These are phyloP conservation scores for Termitomyces heimii DNA, from an alignment of 768 basidiomycete genomes.

Conservation along the genomic window DNA sequence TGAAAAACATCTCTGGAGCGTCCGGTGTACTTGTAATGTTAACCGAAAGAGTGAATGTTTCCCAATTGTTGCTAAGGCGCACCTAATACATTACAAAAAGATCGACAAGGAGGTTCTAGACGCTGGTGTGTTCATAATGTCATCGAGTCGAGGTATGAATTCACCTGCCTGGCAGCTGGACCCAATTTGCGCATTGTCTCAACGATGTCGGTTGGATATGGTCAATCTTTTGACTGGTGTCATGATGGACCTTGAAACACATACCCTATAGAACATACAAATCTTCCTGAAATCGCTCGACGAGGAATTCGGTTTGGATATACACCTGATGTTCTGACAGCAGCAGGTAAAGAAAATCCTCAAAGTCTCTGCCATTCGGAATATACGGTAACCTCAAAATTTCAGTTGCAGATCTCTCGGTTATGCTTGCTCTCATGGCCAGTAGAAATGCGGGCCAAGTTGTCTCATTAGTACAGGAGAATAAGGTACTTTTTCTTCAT, in stretches of 20 bases:
- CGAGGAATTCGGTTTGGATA: constrained; percentile 75
- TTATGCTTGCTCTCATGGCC: constrained; percentile 95
- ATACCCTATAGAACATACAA: constrained; percentile 65
- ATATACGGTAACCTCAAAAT: not conserved
- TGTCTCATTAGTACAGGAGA: constrained; percentile 58
- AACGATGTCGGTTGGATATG: constrained; percentile 90
- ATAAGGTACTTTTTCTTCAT: constrained; percentile 41
- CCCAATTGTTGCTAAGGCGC: not conserved
- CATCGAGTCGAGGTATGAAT: not conserved
- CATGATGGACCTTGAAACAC: not conserved
- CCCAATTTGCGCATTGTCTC: constrained; percentile 75
- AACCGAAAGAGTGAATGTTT: constrained; percentile 54
- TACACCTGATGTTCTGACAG: constrained; percentile 91
- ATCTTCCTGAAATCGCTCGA: constrained; percentile 50
- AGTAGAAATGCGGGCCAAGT: constrained; percentile 71
- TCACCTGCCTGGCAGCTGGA: constrained; percentile 47
- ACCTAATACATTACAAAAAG: constrained; percentile 27
- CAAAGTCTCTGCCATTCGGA: not conserved
- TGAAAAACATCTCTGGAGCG: constrained; percentile 66
- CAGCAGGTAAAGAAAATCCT: constrained; percentile 54
- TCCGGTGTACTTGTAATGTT: constrained; percentile 59
- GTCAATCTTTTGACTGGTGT: constrained; percentile 28
- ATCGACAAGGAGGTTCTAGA: constrained; percentile 70
- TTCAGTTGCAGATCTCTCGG: constrained; percentile 80
- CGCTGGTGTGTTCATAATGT: constrained; percentile 28